Conservation (phyloP, 345 rosid genomes). For the Melaleuca quinquenervia region DNA sequence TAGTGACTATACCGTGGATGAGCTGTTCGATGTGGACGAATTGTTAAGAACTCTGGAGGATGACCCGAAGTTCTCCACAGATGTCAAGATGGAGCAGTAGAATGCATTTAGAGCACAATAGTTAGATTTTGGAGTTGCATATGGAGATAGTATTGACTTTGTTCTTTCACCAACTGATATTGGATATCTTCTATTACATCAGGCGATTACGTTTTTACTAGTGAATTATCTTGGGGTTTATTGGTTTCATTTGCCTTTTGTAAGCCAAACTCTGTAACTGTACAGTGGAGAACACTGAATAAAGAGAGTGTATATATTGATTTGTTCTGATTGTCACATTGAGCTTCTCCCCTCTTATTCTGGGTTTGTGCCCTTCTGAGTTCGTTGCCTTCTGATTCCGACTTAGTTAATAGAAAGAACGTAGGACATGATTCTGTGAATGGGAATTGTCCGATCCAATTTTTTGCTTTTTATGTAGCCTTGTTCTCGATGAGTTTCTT, state of each 20-base stretch:
- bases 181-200: not conserved
- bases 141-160: not conserved
- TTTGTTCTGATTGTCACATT: not conserved
- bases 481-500: not conserved
- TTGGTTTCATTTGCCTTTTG: not conserved
- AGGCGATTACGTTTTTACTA: not conserved
- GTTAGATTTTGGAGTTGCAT: not conserved
- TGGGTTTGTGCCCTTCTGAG: not conserved
- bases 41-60: slow-evolving; percentile 23
- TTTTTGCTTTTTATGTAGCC: not conserved
- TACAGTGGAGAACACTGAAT: not conserved
- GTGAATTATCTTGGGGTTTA: not conserved
- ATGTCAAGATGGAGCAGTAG: not conserved
- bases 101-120: not conserved
- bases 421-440: not conserved
- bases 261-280: not conserved
- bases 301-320: not conserved
- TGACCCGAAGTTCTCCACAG: not conserved
- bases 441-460: not conserved
- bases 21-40: slow-evolving; percentile 54
- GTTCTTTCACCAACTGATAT: not conserved
- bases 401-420: not conserved
- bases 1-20: slow-evolving; percentile 14
- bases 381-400: too few species aligned
- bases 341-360: not conserved